Evolutionary conservation across 306 rosid species (phyloP).

Genomic region (Geum urbanum): DNA sequence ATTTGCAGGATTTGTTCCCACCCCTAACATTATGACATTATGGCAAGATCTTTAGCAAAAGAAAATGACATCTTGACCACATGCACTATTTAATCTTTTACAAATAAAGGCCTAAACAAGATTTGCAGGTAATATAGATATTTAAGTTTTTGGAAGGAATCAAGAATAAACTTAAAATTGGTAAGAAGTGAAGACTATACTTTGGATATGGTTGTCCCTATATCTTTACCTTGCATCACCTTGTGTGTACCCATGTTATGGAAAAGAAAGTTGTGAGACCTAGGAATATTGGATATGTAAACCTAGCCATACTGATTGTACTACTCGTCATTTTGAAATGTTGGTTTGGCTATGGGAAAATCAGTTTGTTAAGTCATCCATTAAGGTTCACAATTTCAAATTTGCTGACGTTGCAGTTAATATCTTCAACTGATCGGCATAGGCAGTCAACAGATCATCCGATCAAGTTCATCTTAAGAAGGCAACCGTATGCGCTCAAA

Average conservation of each 20-base stretch:
- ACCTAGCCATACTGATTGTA: not conserved
- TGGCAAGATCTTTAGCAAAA: not conserved
- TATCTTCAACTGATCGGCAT: constrained; percentile 85
- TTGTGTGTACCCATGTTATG: not conserved
- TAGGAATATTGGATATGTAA: not conserved
- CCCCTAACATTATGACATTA: too few relatives aligned
- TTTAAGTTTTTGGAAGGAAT: too few relatives aligned
- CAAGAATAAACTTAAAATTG: not conserved
- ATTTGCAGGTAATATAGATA: not conserved
- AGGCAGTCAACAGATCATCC: constrained; percentile 92
- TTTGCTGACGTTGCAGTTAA: constrained; percentile 47
- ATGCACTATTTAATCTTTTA: not conserved
- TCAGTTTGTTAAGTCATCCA: not conserved
- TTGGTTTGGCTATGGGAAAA: not conserved
- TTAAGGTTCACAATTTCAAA: constrained; percentile 14
- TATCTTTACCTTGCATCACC: not conserved
- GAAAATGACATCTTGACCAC: not conserved
- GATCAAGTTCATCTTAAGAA: constrained; percentile 87
- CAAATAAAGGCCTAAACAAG: not conserved
- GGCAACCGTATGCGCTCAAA: constrained; percentile 62
- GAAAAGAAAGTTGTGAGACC: not conserved
- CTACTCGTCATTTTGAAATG: not conserved
- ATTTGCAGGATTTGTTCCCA: too few relatives aligned
- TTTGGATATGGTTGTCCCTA: not conserved
- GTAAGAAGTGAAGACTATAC: not conserved